Base-by-base conservation (phyloP, 164 flowering plant species). In the Warburgia ugandensis region DNA sequence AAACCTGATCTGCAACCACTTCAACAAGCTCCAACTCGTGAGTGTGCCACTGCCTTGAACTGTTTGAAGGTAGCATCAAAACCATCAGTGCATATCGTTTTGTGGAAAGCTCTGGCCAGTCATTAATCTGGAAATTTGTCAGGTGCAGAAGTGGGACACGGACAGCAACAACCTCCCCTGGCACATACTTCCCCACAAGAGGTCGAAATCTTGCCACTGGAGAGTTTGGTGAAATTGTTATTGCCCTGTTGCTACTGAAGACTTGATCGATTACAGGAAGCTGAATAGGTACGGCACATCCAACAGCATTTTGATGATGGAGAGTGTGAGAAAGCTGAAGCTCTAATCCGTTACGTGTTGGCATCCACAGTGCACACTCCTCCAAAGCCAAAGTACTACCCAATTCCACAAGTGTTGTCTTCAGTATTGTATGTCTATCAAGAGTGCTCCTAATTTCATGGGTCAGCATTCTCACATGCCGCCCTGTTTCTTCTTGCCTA, bases 311-410 rank as follows among this genome's bases (percentile, higher is more conserved):
- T 58, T 73, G 86, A 38, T 81, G 81, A 28, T 69, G 77, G 5
- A 86, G 76, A 31, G 92, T 79, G 60, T 84, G 79, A 1, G 95
- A 81, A 30, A 86, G 89, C 62, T 86, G 92, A 65, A 86, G 86
- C 61, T 79, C 86, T 47, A 79, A 60, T 14, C 91, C 86, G 27
- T 73, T 67, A 22, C 80, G 84, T 13, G 86, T 71, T 28, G 95
- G 95, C 92, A 86, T 86, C 95, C 95, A 86, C 41, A 86, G 38
- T 8, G 92, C 89, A 78, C 95, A 86, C 55, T 86, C 95, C 64
- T 86, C 95, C 67, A 86, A 52, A 12, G 60, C 83, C 68, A 86
- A 70, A 5, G 89, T 81, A 65, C 92, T 74, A 13, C 95, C 92
- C 28, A 86, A 54, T 68, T 86, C 95, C 51, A 86, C 79, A 56